These are phyloP conservation scores for Raddia guianensis DNA, from an alignment of 176 grass and related monocot species.

Conservation along the genomic window DNA sequence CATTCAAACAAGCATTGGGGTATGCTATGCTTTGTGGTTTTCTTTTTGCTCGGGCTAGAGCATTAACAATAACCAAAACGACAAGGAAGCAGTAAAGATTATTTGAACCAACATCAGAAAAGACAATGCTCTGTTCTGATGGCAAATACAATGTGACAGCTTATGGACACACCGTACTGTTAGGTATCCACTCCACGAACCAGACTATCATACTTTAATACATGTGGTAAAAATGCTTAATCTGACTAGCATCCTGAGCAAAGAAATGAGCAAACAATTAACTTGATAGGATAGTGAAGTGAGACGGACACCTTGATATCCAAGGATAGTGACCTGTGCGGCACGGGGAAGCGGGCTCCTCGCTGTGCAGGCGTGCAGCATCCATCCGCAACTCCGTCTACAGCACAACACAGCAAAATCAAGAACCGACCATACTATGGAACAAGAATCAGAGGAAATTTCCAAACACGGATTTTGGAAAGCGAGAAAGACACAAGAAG, in stretches of 20 bases:
- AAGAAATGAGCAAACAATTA: too few relatives aligned
- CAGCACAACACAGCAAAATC: background rate
- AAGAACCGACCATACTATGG: background rate
- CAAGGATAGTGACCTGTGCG: conserved; percentile 57
- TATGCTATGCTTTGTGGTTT: background rate
- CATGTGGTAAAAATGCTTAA: background rate
- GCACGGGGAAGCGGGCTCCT: conserved; percentile 48
- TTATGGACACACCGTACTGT: background rate
- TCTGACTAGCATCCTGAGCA: background rate
- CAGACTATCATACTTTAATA: background rate
- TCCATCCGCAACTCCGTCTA: conserved; percentile 47
- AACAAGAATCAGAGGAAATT: background rate
- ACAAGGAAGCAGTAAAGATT: background rate
- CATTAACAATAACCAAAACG: background rate
- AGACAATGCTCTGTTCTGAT: background rate
- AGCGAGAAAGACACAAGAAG: too few relatives aligned
- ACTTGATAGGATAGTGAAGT: background rate
- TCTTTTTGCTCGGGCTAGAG: background rate
- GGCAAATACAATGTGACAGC: background rate
- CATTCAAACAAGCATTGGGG: background rate
- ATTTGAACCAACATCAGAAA: background rate
- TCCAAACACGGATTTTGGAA: background rate
- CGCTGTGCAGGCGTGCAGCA: conserved; percentile 10
- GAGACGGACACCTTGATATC: conserved; percentile 68
- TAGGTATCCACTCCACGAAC: background rate